Evolutionary conservation across 371 early-diverging fungal species (phyloP).

Genomic region (Actinomucor elegans): DNA sequence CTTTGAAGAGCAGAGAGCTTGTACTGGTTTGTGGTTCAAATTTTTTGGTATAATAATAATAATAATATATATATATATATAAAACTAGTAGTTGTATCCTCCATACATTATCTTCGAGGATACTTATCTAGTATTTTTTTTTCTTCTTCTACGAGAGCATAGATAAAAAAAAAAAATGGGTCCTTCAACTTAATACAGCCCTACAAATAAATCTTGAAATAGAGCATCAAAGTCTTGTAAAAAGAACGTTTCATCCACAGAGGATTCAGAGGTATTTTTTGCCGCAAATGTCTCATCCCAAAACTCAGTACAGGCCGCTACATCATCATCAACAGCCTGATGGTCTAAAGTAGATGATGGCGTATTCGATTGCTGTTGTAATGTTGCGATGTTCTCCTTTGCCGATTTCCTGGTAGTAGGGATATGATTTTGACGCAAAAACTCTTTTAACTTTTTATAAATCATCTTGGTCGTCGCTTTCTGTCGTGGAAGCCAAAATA

Average conservation of each 20-base stretch:
- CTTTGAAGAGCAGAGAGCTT: no score
- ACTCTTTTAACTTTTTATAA: background rate
- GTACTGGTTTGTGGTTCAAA: no score
- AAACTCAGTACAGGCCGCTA: background rate
- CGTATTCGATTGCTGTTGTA: background rate
- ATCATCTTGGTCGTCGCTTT: background rate
- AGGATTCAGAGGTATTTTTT: background rate
- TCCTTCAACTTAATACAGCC: background rate
- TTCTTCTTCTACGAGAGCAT: no score
- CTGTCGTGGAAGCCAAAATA: constrained; percentile 2
- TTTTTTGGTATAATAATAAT: no score
- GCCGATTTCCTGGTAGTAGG: background rate
- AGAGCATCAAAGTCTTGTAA: background rate
- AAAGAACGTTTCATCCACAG: background rate
- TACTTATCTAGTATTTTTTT: no score
- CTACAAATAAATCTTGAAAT: background rate
- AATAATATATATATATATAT: no score
- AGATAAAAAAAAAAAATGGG: no score
- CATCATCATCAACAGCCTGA: background rate
- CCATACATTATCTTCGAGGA: no score
- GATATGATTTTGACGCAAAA: background rate
- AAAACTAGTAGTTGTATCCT: no score
- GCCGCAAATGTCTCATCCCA: background rate
- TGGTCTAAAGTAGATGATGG: background rate
- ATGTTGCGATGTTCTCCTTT: background rate